Percentiles rank a stretch among this genome's conserved stretches.
phyloP scores from a whole-genome alignment of 768 basidiomycete species.

The Lactarius deliciosus region DNA sequence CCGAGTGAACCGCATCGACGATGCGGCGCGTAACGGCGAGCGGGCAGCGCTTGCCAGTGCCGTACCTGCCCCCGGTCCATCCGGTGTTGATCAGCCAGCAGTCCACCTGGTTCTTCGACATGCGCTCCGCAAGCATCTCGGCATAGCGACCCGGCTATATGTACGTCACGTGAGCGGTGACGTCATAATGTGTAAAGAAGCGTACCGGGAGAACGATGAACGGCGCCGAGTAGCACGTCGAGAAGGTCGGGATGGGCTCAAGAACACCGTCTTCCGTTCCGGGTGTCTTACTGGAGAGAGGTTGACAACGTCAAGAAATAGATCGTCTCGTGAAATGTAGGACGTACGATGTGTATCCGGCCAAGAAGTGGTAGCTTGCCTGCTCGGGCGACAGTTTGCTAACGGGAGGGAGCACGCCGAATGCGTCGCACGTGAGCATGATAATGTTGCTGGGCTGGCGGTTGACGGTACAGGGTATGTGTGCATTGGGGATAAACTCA shows the following conservation, averaged over 20 bases:
- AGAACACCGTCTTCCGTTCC: slow-evolving; percentile 98
- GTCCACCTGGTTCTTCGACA: slow-evolving; percentile 84
- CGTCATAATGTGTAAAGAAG: background rate
- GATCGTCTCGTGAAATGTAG: background rate
- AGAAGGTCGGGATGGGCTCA: slow-evolving; percentile 98
- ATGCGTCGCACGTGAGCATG: slow-evolving; percentile 97
- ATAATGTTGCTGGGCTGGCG: slow-evolving; percentile 92
- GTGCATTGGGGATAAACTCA: slow-evolving; percentile 93
- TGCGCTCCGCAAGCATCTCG: slow-evolving; percentile 93
- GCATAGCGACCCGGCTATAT: slow-evolving; percentile 89
- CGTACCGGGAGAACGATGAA: slow-evolving; percentile 94
- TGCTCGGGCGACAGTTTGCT: slow-evolving; percentile 90
- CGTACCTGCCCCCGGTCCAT: slow-evolving; percentile 94
- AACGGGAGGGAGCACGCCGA: slow-evolving; percentile 96
- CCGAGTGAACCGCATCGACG: slow-evolving; percentile 95
- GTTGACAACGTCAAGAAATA: slow-evolving; percentile 27
- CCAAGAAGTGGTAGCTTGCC: slow-evolving; percentile 96
- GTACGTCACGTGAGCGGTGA: slow-evolving; percentile 6
- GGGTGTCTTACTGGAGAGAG: slow-evolving; percentile 79
- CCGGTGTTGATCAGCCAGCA: slow-evolving; percentile 99
- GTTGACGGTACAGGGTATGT: slow-evolving; percentile 87
- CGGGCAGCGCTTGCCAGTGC: slow-evolving; percentile 91
- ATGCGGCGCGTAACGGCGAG: slow-evolving; percentile 95
- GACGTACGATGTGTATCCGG: slow-evolving; percentile 89
- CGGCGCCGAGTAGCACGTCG: slow-evolving; percentile 98